Conservation (phyloP, 2,329 filamentous ascomycete genomes). For the Shiraia sp. region DNA sequence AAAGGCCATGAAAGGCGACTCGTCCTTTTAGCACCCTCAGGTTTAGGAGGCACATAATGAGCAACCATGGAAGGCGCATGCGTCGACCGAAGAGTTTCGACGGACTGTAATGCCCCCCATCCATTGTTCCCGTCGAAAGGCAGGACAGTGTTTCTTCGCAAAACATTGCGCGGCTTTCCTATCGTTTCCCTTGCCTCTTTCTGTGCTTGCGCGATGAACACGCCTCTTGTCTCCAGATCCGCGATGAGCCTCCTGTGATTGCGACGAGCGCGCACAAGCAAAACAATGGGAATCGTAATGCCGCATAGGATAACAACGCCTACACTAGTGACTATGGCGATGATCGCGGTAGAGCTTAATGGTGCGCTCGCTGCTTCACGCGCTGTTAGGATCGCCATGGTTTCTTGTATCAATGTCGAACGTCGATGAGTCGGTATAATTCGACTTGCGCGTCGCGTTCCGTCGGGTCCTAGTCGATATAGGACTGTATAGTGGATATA, state of each 20-base stretch:
- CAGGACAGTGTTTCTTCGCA: conserved; percentile 36
- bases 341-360: conserved; percentile 29
- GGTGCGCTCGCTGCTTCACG: conserved; percentile 13
- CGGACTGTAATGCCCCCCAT: conserved; percentile 48
- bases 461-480: not conserved
- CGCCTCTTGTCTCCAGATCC: conserved; percentile 39
- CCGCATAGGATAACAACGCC: conserved; percentile 32
- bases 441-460: not conserved
- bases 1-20: conserved; percentile 39
- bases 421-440: not conserved
- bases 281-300: conserved; percentile 21
- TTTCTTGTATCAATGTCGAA: conserved; percentile 1
- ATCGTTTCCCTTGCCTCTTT: conserved; percentile 19
- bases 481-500: not conserved
- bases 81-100: conserved; percentile 37
- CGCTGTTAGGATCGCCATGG: conserved; percentile 8
- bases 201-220: conserved; percentile 28
- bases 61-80: conserved; percentile 14
- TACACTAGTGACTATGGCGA: conserved; percentile 28
- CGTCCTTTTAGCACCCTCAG: conserved; percentile 19
- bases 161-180: conserved; percentile 34
- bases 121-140: conserved; percentile 43
- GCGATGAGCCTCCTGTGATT: conserved; percentile 36
- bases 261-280: conserved; percentile 31
- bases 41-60: conserved; percentile 30